Evolutionary conservation across 2,329 filamentous ascomycete genomes (phyloP).

Genomic region (Hypoxylon sp.): DNA sequence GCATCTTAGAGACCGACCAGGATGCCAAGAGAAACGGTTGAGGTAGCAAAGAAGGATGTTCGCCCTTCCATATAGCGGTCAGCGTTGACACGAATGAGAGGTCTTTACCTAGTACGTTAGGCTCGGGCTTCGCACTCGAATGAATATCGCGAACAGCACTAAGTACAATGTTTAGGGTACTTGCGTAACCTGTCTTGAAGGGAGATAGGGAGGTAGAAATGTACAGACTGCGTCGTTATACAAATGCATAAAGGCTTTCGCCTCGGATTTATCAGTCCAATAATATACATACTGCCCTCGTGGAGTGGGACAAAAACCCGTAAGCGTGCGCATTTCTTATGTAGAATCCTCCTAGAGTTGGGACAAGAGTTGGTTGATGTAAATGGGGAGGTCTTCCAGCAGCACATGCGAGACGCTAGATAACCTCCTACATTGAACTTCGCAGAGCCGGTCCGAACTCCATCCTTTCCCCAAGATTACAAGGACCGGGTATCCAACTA

Average conservation of each 20-base stretch:
- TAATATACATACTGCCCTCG: background rate
- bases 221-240: background rate
- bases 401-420: conserved; percentile 70
- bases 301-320: background rate
- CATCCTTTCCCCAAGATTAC: conserved; percentile 82
- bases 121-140: background rate
- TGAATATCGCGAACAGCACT: background rate
- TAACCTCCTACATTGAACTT: conserved; percentile 82
- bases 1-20: background rate
- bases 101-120: background rate
- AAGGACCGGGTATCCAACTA: conserved; percentile 88
- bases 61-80: background rate
- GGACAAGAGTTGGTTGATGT: conserved; percentile 62
- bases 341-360: conserved; percentile 59
- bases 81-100: background rate
- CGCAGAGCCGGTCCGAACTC: conserved; percentile 69
- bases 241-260: background rate
- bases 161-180: background rate
- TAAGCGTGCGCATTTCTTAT: background rate
- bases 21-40: background rate
- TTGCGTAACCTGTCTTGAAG: background rate
- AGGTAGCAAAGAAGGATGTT: background rate
- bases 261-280: background rate
- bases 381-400: conserved; percentile 61
- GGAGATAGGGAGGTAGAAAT: background rate